Percentiles rank a stretch among this genome's conserved stretches.
Conservation (phyloP, 768 basidiomycete genomes). For the Nevesoporus exiguus region DNA sequence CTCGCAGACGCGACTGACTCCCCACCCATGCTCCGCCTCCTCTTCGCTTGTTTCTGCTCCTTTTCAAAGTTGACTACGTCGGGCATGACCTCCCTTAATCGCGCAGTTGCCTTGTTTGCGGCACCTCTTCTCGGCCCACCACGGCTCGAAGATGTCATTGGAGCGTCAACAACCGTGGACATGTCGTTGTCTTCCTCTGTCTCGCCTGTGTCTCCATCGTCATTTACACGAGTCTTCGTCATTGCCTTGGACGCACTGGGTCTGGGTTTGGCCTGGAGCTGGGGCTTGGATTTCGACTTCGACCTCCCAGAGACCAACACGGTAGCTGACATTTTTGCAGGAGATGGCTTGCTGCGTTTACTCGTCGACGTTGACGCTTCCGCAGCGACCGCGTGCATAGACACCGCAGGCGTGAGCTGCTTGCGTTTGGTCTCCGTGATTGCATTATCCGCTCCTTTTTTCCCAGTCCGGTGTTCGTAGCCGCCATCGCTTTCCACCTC, state of each 20-base stretch:
- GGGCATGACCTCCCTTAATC: slow-evolving; percentile 63
- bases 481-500: not conserved
- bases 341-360: slow-evolving; percentile 19
- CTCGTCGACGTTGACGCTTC: slow-evolving; percentile 21
- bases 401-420: slow-evolving; percentile 15
- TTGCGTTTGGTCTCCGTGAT: not conserved
- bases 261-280: slow-evolving; percentile 2
- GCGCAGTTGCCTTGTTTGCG: slow-evolving; percentile 47
- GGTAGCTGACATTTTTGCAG: slow-evolving; percentile 9
- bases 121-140: slow-evolving; percentile 45
- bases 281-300: slow-evolving; percentile 1
- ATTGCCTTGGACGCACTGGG: not conserved
- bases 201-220: not conserved
- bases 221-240: not conserved
- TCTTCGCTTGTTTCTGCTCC: slow-evolving; percentile 49
- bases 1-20: slow-evolving; percentile 15
- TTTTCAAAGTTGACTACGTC: slow-evolving; percentile 68
- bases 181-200: not conserved
- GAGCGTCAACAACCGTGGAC: slow-evolving; percentile 12
- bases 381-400: slow-evolving; percentile 20
- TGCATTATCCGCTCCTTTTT: not conserved
- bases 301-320: slow-evolving; percentile 1
- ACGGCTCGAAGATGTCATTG: slow-evolving; percentile 14
- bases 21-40: slow-evolving; percentile 32
- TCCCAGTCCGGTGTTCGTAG: not conserved